A percentile compares a stretch with the other conserved stretches of the same genome.
Evolutionary conservation across 106 monocot genomes (phyloP).

Genomic region (Platanthera zijinensis): DNA sequence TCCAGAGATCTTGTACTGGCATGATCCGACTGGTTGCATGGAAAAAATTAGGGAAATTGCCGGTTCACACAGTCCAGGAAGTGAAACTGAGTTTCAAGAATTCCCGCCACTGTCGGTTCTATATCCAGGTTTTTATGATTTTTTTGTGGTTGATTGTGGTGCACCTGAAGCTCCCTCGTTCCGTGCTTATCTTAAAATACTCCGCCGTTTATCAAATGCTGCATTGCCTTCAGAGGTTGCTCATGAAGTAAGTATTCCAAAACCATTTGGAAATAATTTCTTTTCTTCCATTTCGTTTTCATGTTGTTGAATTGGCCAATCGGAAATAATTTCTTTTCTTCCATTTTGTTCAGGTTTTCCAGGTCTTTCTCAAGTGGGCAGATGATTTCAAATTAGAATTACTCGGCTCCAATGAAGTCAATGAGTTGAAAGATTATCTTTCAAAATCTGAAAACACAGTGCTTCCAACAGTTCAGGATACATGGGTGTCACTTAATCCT

Average conservation of each 20-base stretch:
- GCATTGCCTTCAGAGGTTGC: constrained; percentile 40
- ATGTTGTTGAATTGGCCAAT: background rate
- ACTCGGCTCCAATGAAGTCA: constrained; percentile 24
- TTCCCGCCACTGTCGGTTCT: constrained; percentile 18
- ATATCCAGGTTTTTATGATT: constrained; percentile 47
- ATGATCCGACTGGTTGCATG: constrained; percentile 56
- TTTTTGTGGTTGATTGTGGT: constrained; percentile 44
- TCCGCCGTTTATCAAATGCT: constrained; percentile 26
- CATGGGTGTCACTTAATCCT: constrained; percentile 62
- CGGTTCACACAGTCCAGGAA: background rate
- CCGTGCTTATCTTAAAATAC: constrained; percentile 32
- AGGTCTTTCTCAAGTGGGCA: constrained; percentile 38
- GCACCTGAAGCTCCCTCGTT: constrained; percentile 26
- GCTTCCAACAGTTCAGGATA: constrained; percentile 45
- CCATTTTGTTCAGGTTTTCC: constrained; percentile 30
- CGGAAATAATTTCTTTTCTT: background rate
- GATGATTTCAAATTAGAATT: constrained; percentile 42
- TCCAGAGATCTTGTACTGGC: constrained; percentile 43
- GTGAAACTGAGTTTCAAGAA: background rate
- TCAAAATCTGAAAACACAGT: constrained; percentile 33
- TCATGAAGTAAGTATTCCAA: constrained; percentile 22
- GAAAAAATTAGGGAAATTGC: constrained; percentile 16
- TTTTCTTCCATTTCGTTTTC: background rate
- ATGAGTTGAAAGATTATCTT: constrained; percentile 29
- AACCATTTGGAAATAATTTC: background rate